Evolutionary conservation across 495 filamentous ascomycete species (phyloP), one percentile per base, ranked within the genome.

Genomic region (Aspergillus bridgeri): DNA sequence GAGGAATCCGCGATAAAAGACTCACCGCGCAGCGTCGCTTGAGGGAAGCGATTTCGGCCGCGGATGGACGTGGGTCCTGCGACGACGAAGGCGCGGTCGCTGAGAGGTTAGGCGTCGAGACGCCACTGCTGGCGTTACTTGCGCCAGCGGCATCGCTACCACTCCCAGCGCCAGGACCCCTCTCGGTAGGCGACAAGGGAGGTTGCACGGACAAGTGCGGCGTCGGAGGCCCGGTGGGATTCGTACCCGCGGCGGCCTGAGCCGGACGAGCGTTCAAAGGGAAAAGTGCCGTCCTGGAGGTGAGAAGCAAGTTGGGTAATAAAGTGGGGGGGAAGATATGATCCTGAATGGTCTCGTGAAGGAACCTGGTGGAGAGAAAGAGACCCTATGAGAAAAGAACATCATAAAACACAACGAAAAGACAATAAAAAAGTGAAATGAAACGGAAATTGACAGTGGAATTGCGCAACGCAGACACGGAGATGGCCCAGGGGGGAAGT

Each of bases 301-400:
- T 81, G 66, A 85, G 83, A 59, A 98, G 86, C 56, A 92, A 76
- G 61, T 83, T 80, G 70, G 91, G 89, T 53, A 94, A 79, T 63
- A 85, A 79, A 56, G 80, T 73, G 52, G 89, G 81, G 73, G 85
- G 82, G 22, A 89, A 75, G 56, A 95, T 68, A 64, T 83, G 76
- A 52, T 79, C 78, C 59, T 81, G 75, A 61, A 96, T 81, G 62
- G 81, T 81, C 69, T 88, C 78, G 56, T 86, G 88, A 60, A 96
- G 81, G 60, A 92, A 85, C 75, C 90, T 92, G 70, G 74, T 76
- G 46, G 56, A 69, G 69, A 52, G 55, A 56, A 56, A 53, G 33
- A 11, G 3, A 38, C 3, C 33, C 33, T 38, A 51, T 21, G 23
- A 51, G 48, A 51, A 24, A 51, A 51, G 52, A 53, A 53, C 52